Conservation (phyloP, 2,329 filamentous ascomycete genomes). For the Pseudopithomyces maydicus region DNA sequence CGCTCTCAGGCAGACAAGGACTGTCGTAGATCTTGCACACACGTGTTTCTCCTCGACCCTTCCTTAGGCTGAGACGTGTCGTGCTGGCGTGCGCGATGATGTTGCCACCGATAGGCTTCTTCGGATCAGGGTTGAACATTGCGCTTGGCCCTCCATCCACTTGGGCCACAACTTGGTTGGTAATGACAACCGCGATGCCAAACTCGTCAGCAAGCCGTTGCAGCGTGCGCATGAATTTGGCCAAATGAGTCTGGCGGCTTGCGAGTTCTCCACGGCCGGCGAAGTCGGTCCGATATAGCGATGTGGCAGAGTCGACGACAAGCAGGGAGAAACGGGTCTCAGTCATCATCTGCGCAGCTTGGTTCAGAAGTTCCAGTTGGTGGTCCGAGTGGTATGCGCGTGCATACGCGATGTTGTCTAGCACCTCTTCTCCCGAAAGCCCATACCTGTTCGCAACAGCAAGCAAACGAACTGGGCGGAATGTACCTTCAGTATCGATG, state of each 20-base stretch:
- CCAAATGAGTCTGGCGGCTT: constrained; percentile 86
- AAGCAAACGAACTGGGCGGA: constrained; percentile 83
- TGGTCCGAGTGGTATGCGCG: constrained; percentile 98
- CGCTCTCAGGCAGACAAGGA: constrained; percentile 93
- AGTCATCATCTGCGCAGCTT: constrained; percentile 98
- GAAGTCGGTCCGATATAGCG: constrained; percentile 95
- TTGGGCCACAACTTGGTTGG: constrained; percentile 97
- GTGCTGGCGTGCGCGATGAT: constrained; percentile 98
- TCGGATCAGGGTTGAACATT: constrained; percentile 99
- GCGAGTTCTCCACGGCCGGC: constrained; percentile 95
- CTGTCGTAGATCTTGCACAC: constrained; percentile 99
- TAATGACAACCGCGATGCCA: constrained; percentile 97
- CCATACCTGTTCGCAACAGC: constrained; percentile 94
- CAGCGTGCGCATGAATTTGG: constrained; percentile 85
- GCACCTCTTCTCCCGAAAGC: constrained; percentile 91
- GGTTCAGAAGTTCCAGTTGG: constrained; percentile 91
- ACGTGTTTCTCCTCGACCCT: constrained; percentile 91
- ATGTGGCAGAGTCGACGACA: constrained; percentile 93
- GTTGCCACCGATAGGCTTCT: constrained; percentile 98
- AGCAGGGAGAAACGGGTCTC: constrained; percentile 96
- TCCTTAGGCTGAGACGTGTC: constrained; percentile 91
- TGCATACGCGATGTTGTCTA: constrained; percentile 98
- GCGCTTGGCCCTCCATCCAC: constrained; percentile 94
- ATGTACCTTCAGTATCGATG: constrained; percentile 98
- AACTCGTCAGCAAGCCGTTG: constrained; percentile 81